Base-by-base conservation (phyloP, 169 alveolate species). In the Amoebophrya sp. region DNA sequence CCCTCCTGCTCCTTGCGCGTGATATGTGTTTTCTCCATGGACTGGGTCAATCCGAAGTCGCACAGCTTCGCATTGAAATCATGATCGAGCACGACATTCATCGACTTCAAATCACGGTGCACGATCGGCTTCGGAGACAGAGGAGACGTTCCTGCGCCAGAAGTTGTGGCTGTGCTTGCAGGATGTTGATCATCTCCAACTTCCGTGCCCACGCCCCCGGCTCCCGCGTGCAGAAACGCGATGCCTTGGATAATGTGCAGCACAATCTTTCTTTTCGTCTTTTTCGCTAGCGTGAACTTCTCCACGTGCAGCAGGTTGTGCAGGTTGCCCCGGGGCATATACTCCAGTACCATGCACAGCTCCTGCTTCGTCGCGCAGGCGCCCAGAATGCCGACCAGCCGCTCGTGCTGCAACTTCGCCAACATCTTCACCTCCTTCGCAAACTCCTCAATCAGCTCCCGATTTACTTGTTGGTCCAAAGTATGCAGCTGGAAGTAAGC, bases 1-100 rank as follows among this genome's bases (percentile, higher is more conserved):
- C 91, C 91, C 41, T 89, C 66, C 41, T 66, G 53, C 35, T 66
- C 83, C 40, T 66, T 66, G 32, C 83, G 83, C 35, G 83, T 66
- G 29, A 66, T n/a, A n/a, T 66, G 83, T 0, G 83, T 66, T 25
- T 66, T 66, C 83, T 66, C 83, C 83, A 66, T 66, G 83, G 83
- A 32, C 91, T 89, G 77, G n/a, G 91, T 89, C 77, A 89, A 33
- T n/a, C 91, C 91, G 29, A 89, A 89, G 77, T 89, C 91, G 40
- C 91, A 89, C 83, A 89, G 91, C 91, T 89, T 89, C 14, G 91
- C 77, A 23, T 89, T 89, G 77, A 39, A 32, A 0, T n/a, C 77
- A 40, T 54, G 77, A n/a, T 89, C 91, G 39, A 89, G 83, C 35
- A 89, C 91, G 39, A 89, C 91, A 35, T 89, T 89, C 91, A 89